Percentiles rank a stretch among this genome's conserved stretches.
phyloP scores from a whole-genome alignment of 2,329 filamentous ascomycete genomes.

The Bisporella sp. region DNA sequence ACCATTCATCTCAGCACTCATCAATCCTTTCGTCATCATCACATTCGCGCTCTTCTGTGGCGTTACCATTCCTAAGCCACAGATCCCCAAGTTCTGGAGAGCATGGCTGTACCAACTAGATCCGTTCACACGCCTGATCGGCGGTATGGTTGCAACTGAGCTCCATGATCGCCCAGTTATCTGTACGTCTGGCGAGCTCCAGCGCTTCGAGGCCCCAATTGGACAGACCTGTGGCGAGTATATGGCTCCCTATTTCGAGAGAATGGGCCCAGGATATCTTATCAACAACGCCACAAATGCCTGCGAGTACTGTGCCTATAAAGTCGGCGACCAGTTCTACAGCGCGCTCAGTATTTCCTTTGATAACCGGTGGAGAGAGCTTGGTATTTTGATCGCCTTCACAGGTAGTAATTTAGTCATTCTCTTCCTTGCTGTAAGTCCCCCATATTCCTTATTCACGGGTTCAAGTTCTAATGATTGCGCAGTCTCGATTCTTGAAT shows the following conservation, averaged over 20 bases:
- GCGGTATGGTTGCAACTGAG: constrained; percentile 73
- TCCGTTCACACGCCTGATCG: constrained; percentile 75
- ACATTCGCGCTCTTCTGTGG: constrained; percentile 82
- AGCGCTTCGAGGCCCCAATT: constrained; percentile 58
- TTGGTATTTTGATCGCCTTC: constrained; percentile 71
- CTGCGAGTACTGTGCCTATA: constrained; percentile 80
- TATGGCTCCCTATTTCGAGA: constrained; percentile 62
- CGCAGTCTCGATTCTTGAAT: constrained; percentile 28
- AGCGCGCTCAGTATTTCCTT: constrained; percentile 58
- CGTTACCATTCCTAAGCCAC: constrained; percentile 70
- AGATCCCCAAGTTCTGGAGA: constrained; percentile 69
- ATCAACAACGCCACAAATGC: constrained; percentile 54
- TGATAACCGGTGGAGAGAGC: constrained; percentile 65
- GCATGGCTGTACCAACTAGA: constrained; percentile 57
- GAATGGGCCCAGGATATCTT: constrained; percentile 66
- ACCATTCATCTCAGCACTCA: constrained; percentile 70
- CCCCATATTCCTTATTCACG: background rate
- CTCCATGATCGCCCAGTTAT: constrained; percentile 58
- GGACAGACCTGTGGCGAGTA: constrained; percentile 68
- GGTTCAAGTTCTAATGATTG: background rate
- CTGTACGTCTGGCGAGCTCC: constrained; percentile 57
- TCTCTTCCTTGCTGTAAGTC: constrained; percentile 38
- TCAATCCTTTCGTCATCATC: constrained; percentile 79
- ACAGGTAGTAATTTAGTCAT: constrained; percentile 67
- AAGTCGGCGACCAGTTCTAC: constrained; percentile 75